phyloP scores from a whole-genome alignment of 768 basidiomycete genomes.

The Trametes coccinea region DNA sequence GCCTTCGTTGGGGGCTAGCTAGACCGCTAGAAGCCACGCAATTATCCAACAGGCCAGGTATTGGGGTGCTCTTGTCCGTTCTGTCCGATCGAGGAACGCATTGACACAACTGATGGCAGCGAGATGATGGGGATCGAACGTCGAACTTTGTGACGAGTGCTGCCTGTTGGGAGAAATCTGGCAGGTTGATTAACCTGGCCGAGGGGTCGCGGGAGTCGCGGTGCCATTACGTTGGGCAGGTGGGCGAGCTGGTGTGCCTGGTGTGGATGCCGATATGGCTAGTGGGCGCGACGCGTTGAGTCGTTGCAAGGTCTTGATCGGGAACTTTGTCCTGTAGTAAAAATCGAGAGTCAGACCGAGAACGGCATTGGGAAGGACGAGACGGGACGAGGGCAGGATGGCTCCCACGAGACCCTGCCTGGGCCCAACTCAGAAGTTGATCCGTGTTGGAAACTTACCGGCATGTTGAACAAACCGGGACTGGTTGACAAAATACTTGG shows the following conservation, averaged over 20 bases:
- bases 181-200: conserved; percentile 12
- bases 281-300: conserved; percentile 56
- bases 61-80: not conserved
- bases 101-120: conserved; percentile 6
- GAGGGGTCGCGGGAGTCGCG: conserved; percentile 10
- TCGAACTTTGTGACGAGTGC: not conserved
- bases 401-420: not conserved
- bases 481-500: conserved; percentile 89
- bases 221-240: conserved; percentile 14
- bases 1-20: not conserved
- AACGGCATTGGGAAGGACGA: conserved; percentile 1
- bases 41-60: not conserved
- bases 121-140: not conserved
- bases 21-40: conserved; percentile 1
- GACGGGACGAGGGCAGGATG: conserved; percentile 5
- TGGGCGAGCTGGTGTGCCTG: conserved; percentile 9
- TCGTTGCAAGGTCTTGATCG: conserved; percentile 86
- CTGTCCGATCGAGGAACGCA: conserved; percentile 2
- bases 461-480: conserved; percentile 93
- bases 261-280: conserved; percentile 13
- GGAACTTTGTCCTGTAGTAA: conserved; percentile 81
- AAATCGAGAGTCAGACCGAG: conserved; percentile 1
- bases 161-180: not conserved
- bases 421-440: not conserved
- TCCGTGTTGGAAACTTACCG: conserved; percentile 52